A percentile compares a stretch with the other conserved stretches of the same genome.
Evolutionary conservation across 176 grass and related monocot genomes (phyloP).

Genomic region (Zoysia pacifica): DNA sequence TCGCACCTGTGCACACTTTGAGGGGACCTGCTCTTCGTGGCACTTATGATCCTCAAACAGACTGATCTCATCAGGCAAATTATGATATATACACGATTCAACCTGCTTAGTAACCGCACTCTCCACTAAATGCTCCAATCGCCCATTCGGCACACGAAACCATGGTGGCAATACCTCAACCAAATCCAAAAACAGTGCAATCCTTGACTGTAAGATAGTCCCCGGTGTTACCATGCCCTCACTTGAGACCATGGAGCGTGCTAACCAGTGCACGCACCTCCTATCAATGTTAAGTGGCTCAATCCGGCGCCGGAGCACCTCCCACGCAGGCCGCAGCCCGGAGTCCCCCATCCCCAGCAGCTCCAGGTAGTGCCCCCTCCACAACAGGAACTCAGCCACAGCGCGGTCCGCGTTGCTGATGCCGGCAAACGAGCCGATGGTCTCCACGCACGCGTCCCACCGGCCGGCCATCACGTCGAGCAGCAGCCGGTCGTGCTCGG

Average conservation of each 20-base stretch:
- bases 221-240: conserved; percentile 57
- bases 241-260: conserved; percentile 54
- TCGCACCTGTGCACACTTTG: conserved; percentile 74
- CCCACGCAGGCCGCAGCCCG: conserved; percentile 51
- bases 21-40: conserved; percentile 73
- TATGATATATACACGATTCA: conserved; percentile 82
- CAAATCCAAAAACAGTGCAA: conserved; percentile 83
- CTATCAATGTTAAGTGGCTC: conserved; percentile 59
- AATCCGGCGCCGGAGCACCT: conserved; percentile 74
- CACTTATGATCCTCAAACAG: conserved; percentile 92
- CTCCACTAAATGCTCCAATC: conserved; percentile 81
- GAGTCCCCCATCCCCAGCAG: conserved; percentile 59
- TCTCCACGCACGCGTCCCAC: conserved; percentile 79
- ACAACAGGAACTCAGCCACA: conserved; percentile 63
- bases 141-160: conserved; percentile 61
- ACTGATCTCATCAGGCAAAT: conserved; percentile 60
- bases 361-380: conserved; percentile 89
- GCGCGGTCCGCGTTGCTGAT: conserved; percentile 40
- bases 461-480: conserved; percentile 66
- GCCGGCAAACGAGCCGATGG: conserved; percentile 54
- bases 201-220: conserved; percentile 53
- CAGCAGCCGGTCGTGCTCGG: conserved; percentile 65
- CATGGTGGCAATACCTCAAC: conserved; percentile 68
- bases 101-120: conserved; percentile 64
- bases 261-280: conserved; percentile 61